Conservation (phyloP, 345 rosid genomes). For the Luvunga scandens region DNA sequence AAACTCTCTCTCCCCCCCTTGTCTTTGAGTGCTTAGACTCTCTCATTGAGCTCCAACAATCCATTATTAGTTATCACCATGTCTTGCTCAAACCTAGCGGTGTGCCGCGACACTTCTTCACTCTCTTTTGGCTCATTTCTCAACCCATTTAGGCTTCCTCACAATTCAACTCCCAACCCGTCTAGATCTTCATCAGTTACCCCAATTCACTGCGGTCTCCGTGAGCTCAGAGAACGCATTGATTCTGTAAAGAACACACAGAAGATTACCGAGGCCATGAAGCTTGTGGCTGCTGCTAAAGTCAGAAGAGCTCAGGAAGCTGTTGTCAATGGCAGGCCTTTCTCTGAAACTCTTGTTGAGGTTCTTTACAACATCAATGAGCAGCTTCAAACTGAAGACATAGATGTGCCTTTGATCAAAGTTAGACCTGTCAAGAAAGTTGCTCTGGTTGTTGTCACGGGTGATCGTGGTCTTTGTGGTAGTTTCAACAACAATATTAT, state of each 20-base stretch:
- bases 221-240: slow-evolving; percentile 76
- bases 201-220: slow-evolving; percentile 71
- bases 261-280: slow-evolving; percentile 99
- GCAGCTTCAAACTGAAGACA: slow-evolving; percentile 82
- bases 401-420: slow-evolving; percentile 78
- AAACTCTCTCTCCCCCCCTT: slow-evolving; percentile 8
- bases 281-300: slow-evolving; percentile 95
- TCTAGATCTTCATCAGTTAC: slow-evolving; percentile 52
- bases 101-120: slow-evolving; percentile 55
- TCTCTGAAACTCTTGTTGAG: slow-evolving; percentile 87
- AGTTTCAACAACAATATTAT: slow-evolving; percentile 65
- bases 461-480: slow-evolving; percentile 92
- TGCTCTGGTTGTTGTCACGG: slow-evolving; percentile 86
- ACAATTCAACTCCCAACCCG: slow-evolving; percentile 28
- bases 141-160: slow-evolving; percentile 60
- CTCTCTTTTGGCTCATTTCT: slow-evolving; percentile 68
- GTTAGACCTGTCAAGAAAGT: slow-evolving; percentile 94
- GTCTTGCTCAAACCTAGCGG: slow-evolving; percentile 74
- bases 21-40: slow-evolving; percentile 14
- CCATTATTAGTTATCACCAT: slow-evolving; percentile 24
- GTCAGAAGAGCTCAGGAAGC: slow-evolving; percentile 98
- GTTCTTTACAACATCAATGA: slow-evolving; percentile 95
- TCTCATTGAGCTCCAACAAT: slow-evolving; percentile 4
- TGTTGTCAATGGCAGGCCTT: slow-evolving; percentile 83
- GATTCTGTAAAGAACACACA: slow-evolving; percentile 88